Evolutionary conservation across 805 yeast genomes (phyloP), one percentile per base, ranked within the genome.

Genomic region (Saccharomycopsis lassenensis): DNA sequence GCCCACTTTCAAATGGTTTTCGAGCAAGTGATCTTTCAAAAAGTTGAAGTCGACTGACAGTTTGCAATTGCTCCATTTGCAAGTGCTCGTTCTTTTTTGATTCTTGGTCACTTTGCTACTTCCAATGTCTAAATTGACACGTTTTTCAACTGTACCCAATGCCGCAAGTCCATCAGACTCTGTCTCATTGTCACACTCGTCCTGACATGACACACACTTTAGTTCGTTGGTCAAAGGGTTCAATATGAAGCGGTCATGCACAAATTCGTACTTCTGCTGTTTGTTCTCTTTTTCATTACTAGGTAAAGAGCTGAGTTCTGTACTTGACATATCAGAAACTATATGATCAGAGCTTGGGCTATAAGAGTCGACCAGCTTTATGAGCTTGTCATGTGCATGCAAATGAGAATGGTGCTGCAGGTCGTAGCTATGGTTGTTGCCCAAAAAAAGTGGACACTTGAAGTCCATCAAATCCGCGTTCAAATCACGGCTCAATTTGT

Each of bases 51-150:
- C 61, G 21, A 59, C 55, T 29, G 69, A 59, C 19, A 48, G 60
- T 7, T 54, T 52, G 52, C 94, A 83, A 39, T 69, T 62, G 33
- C 72, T 74, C 93, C 93, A 83, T 51, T 73, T 69, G 54, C 93
- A 82, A 11, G 25, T 14, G 11, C 7, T 11, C 12, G 12, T 26
- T 25, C 20, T 12, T 22, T 33, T 15, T 26, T 7, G 29, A 11
- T 26, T 26, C 29, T 26, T 8, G n/a, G 7, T 14, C 7, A 7
- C 15, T 11, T 15, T 15, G 22, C 31, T 17, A 15, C 18, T 17
- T 11, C 17, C 17, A 12, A 8, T 31, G 11, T 7, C 6, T 15
- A 12, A 18, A n/a, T 31, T 31, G n/a, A 12, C 24, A 7, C 17
- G 10, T 14, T 29, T 29, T 11, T 8, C 16, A 7, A 31, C 17